Percentiles rank a stretch among this genome's conserved stretches.
phyloP scores from a whole-genome alignment of 2,329 filamentous ascomycete genomes.

The Cladosporium phlei region DNA sequence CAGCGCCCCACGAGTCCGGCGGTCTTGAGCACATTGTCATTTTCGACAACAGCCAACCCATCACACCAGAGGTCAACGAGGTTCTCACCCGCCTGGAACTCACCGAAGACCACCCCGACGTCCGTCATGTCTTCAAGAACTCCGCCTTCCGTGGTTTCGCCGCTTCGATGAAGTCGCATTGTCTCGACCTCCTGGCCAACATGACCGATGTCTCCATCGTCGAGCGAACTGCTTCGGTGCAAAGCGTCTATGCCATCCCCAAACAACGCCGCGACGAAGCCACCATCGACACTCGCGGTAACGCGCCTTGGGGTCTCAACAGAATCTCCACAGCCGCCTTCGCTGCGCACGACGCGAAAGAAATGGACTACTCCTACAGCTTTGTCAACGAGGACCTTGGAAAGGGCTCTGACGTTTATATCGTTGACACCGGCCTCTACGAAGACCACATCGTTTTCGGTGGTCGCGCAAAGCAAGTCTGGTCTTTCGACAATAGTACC shows the following conservation, averaged over 20 bases:
- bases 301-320: constrained; percentile 45
- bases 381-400: constrained; percentile 36
- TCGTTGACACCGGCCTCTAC: constrained; percentile 47
- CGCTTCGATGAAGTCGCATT: constrained; percentile 38
- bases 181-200: constrained; percentile 35
- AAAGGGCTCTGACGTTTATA: constrained; percentile 44
- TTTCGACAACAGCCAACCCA: constrained; percentile 30
- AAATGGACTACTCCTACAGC: constrained; percentile 42
- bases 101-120: constrained; percentile 34
- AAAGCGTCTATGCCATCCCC: constrained; percentile 1
- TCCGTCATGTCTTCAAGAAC: constrained; percentile 39
- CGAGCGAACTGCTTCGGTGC: constrained; percentile 33
- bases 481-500: constrained; percentile 33
- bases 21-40: constrained; percentile 35
- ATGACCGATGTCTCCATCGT: constrained; percentile 39
- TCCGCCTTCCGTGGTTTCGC: constrained; percentile 37
- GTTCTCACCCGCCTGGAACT: constrained; percentile 35
- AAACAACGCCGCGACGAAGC: constrained; percentile 24
- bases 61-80: constrained; percentile 32
- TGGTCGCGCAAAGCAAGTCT: constrained; percentile 40
- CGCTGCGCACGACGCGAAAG: constrained; percentile 24
- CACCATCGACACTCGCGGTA: constrained; percentile 25
- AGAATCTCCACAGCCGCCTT: constrained; percentile 36
- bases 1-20: constrained; percentile 8
- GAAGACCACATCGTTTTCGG: constrained; percentile 42